A percentile compares a stretch with the other conserved stretches of the same genome.
phyloP scores from a whole-genome alignment of 805 yeast species.

The Ogataea dorogensis region DNA sequence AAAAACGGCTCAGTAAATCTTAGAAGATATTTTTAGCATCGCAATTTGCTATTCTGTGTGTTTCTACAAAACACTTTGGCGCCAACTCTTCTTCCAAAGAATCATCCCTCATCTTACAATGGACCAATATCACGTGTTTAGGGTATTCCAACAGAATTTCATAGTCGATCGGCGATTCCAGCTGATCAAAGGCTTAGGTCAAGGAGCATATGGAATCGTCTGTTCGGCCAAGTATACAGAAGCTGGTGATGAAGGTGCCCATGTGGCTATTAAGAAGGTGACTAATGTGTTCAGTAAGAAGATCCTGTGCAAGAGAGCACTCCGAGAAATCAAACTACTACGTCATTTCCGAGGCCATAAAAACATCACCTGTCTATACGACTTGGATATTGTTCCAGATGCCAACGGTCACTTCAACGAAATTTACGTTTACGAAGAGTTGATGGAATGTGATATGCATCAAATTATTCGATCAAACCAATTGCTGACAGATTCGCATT shows the following conservation, averaged over 20 bases:
- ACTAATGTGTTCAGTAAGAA: slow-evolving; percentile 92
- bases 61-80: slow-evolving; percentile 4
- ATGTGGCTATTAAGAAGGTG: slow-evolving; percentile 93
- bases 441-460: slow-evolving; percentile 99
- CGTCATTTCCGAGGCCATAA: slow-evolving; percentile 96
- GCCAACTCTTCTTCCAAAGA: too few species aligned
- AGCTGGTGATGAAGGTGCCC: slow-evolving; percentile 70
- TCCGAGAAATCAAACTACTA: slow-evolving; percentile 84
- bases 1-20: slow-evolving; percentile 9
- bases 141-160: slow-evolving; percentile 87
- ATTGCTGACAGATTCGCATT: slow-evolving; percentile 90
- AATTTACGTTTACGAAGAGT: slow-evolving; percentile 87
- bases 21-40: slow-evolving; percentile 12
- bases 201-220: slow-evolving; percentile 97
- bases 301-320: slow-evolving; percentile 85
- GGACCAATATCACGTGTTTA: slow-evolving; percentile 33
- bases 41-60: slow-evolving; percentile 2
- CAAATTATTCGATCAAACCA: slow-evolving; percentile 94
- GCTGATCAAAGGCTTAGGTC: slow-evolving; percentile 90
- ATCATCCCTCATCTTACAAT: too few species aligned
- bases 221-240: slow-evolving; percentile 87
- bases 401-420: slow-evolving; percentile 76
- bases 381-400: slow-evolving; percentile 84
- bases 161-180: slow-evolving; percentile 86
- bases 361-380: slow-evolving; percentile 92